These are phyloP conservation scores for Cornus florida DNA, from an alignment of 148 eudicot genomes.

Conservation along the genomic window DNA sequence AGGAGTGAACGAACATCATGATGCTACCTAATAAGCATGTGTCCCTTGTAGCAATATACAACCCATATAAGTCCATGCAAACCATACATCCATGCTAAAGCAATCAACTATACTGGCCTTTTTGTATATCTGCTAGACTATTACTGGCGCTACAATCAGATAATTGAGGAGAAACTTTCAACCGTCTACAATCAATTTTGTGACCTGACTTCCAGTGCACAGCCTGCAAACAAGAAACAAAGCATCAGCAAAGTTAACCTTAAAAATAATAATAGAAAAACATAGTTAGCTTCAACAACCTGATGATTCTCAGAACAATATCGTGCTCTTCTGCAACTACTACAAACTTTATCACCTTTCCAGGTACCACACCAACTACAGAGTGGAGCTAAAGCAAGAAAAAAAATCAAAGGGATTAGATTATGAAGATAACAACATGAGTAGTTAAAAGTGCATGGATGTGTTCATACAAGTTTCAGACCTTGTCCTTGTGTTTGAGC, in stretches of 20 bases:
- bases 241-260: background rate
- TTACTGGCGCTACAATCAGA: constrained; percentile 25
- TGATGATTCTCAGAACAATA: constrained; percentile 89
- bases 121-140: constrained; percentile 26
- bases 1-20: too few relatives aligned
- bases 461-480: background rate
- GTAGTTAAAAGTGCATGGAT: background rate
- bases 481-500: background rate
- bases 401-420: background rate
- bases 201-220: constrained; percentile 71
- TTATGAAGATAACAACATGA: constrained; percentile 1
- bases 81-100: background rate
- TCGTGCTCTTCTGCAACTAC: constrained; percentile 62
- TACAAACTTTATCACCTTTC: constrained; percentile 84
- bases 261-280: constrained; percentile 1
- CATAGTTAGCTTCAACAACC: constrained; percentile 31
- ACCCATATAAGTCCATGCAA: too few relatives aligned
- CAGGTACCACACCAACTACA: constrained; percentile 95
- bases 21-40: too few relatives aligned
- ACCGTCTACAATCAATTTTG: constrained; percentile 48
- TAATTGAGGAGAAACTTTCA: constrained; percentile 31
- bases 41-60: background rate
- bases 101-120: constrained; percentile 34
- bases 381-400: constrained; percentile 50
- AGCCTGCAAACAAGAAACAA: constrained; percentile 39